Conservation (phyloP, 2,329 filamentous ascomycete genomes). For the Grosmannia clavigera region DNA sequence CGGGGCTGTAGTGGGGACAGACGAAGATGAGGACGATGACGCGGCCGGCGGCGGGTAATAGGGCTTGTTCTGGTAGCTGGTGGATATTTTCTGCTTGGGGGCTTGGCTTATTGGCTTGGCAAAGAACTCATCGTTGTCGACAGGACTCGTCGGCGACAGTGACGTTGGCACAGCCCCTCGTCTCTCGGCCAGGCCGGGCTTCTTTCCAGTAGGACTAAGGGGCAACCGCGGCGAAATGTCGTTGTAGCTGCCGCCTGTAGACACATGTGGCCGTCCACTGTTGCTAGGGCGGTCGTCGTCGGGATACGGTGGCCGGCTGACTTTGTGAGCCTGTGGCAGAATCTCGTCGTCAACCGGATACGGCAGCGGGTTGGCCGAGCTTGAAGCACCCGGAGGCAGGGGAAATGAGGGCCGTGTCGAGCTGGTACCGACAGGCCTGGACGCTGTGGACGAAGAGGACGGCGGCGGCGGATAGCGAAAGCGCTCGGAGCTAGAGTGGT, state of each 20-base stretch:
- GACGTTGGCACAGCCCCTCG: slow-evolving; percentile 72
- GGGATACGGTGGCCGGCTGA: slow-evolving; percentile 29
- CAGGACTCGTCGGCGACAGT: slow-evolving; percentile 65
- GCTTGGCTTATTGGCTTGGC: slow-evolving; percentile 45
- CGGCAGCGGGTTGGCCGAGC: slow-evolving; percentile 53
- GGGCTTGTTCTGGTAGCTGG: slow-evolving; percentile 40
- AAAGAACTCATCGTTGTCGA: slow-evolving; percentile 69
- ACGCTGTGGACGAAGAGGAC: slow-evolving; percentile 27
- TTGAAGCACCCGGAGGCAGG: slow-evolving; percentile 55
- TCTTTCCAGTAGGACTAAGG: slow-evolving; percentile 39
- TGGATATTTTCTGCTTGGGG: slow-evolving; percentile 22
- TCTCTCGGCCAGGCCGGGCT: slow-evolving; percentile 62
- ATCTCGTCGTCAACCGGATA: slow-evolving; percentile 59
- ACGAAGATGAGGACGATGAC: background rate
- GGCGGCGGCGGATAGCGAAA: slow-evolving; percentile 40
- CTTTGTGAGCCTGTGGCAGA: slow-evolving; percentile 26
- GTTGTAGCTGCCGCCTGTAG: slow-evolving; percentile 29
- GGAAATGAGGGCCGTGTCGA: slow-evolving; percentile 47
- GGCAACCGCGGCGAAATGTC: slow-evolving; percentile 43
- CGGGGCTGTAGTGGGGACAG: background rate
- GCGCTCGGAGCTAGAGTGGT: slow-evolving; percentile 23
- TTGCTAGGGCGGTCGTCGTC: slow-evolving; percentile 25
- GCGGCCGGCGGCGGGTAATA: slow-evolving; percentile 47
- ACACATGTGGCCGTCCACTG: slow-evolving; percentile 20
- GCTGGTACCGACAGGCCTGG: slow-evolving; percentile 12